phyloP scores from a whole-genome alignment of 306 rosid genomes.

The Betula pendula region DNA sequence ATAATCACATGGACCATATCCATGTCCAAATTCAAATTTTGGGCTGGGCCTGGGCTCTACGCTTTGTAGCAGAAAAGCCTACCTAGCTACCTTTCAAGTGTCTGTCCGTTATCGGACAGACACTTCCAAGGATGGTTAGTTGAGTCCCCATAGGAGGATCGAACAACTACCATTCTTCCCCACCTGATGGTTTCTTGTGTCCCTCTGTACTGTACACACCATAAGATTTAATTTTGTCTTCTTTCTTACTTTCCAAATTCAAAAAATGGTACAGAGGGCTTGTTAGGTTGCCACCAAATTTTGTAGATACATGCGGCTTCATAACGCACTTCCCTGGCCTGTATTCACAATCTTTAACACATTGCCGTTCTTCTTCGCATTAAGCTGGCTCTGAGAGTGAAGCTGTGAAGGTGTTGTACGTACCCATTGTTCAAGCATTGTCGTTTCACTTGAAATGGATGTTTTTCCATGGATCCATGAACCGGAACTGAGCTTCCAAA shows the following conservation, averaged over 20 bases:
- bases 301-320: background rate
- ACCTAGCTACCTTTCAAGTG: conserved; percentile 20
- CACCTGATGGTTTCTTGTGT: background rate
- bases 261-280: background rate
- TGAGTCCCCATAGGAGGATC: background rate
- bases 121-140: conserved; percentile 4
- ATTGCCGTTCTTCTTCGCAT: background rate
- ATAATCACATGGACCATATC: too few species aligned
- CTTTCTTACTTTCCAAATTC: background rate
- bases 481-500: background rate
- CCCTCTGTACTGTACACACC: background rate
- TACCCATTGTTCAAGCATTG: background rate
- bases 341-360: background rate
- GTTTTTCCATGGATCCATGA: conserved; percentile 4
- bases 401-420: background rate
- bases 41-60: background rate
- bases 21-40: too few species aligned
- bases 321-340: background rate
- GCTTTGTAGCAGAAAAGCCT: background rate
- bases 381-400: background rate
- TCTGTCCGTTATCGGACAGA: conserved; percentile 2
- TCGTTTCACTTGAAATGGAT: background rate
- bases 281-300: conserved; percentile 3
- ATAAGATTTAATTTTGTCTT: background rate
- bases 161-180: conserved; percentile 22